Evolutionary conservation across 2,329 filamentous ascomycete species (phyloP), one percentile per base, ranked within the genome.

Genomic region (Aspergillus sp.): DNA sequence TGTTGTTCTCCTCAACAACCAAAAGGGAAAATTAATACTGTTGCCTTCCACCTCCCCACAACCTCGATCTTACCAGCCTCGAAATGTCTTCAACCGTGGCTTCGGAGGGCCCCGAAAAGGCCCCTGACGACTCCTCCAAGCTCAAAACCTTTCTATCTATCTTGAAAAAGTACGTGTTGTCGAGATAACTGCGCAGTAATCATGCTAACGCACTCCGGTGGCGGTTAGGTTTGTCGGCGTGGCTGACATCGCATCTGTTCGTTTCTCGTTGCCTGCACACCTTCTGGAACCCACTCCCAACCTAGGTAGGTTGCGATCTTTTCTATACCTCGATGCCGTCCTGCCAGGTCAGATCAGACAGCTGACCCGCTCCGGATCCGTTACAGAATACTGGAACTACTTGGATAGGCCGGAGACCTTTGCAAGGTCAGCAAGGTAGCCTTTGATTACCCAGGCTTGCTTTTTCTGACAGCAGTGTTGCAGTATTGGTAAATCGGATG

Each of bases 201-300:
- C 14, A 19, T 40, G 10, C 40, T 43, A 21, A 44, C 19, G 34
- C 20, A 14, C n/a, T 77, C 85, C 47, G 6, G 29, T 29, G 17
- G 20, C 23, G 36, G n/a, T 46, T 72, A 95, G 93, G 71, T 97
- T 97, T 74, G 91, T 97, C 65, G 94, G 94, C 62, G 94, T 99
- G 52, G 81, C 92, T 61, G 94, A 99, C 75, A 94, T 99, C 66
- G 94, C 94, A 53, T 85, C 91, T 52, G 93, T 97, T 57, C 89
- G 94, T 62, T 99, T 99, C 77, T 97, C 93, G 14, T 82, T 99
- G 47, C 94, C 94, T 19, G 91, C 94, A 47, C 93, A 97, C 74
- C 85, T 99, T 41, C 83, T 99, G 66, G 94, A 99, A 73, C 94
- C 94, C 32, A 95, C 90, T 3, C 94, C 94, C 48, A 99, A 99